Conservation (phyloP, 106 monocot genomes). For the Allium sativum region DNA sequence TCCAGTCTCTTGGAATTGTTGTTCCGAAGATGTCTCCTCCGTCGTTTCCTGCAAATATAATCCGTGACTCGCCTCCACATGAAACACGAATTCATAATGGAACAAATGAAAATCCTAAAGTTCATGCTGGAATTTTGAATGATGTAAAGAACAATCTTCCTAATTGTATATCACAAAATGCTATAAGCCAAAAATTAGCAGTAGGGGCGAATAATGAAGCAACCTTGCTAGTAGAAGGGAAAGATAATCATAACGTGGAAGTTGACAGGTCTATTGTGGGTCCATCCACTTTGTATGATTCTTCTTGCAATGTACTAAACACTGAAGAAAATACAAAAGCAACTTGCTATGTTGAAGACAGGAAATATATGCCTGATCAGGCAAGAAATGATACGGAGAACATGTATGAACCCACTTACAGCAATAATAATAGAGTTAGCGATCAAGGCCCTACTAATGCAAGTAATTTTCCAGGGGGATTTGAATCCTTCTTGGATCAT, state of each 20-base stretch:
- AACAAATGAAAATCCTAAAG: constrained; percentile 6
- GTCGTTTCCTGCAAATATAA: constrained; percentile 7
- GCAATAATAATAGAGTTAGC: neutral
- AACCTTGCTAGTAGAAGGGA: constrained; percentile 1
- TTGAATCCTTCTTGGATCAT: constrained; percentile 72
- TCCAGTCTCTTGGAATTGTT: constrained; percentile 75
- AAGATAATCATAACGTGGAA: neutral
- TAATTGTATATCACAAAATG: constrained; percentile 14
- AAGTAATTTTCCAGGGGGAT: constrained; percentile 58
- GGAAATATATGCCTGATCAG: constrained; percentile 7
- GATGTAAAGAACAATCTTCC: constrained; percentile 10
- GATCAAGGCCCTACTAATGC: constrained; percentile 64
- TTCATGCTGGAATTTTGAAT: neutral
- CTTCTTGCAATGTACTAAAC: constrained; percentile 4
- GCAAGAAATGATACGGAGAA: neutral
- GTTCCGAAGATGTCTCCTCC: constrained; percentile 60
- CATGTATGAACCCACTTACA: neutral
- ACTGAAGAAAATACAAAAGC: constrained; percentile 6
- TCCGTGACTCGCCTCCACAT: constrained; percentile 14
- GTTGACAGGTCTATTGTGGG: constrained; percentile 1
- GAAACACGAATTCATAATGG: constrained; percentile 1
- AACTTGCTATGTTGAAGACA: constrained; percentile 3
- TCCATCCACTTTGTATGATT: neutral
- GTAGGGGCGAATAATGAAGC: constrained; percentile 4
- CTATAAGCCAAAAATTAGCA: constrained; percentile 6